These are phyloP conservation scores for Malassezia restricta DNA, from an alignment of 1,284 basidiomycete species.

Conservation along the genomic window DNA sequence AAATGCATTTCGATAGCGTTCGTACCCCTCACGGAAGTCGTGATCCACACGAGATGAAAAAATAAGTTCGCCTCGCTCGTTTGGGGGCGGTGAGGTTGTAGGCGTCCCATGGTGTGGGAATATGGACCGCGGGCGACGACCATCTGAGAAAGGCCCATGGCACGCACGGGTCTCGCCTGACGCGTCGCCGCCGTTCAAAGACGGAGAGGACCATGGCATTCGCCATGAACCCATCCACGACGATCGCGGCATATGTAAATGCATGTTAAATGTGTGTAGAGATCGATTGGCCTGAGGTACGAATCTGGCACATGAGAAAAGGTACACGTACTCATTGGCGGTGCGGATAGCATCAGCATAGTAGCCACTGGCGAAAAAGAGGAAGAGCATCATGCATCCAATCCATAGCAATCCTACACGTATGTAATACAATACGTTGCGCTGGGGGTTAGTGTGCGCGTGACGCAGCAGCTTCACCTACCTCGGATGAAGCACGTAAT, in stretches of 20 bases:
- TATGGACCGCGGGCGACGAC: not conserved
- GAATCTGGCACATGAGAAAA: constrained; percentile 51
- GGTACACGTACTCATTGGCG: constrained; percentile 64
- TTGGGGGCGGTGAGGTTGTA: constrained; percentile 57
- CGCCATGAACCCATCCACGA: not conserved
- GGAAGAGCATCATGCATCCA: constrained; percentile 61
- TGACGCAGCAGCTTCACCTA: constrained; percentile 9
- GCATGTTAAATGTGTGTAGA: constrained; percentile 85
- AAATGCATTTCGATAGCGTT: constrained; percentile 80
- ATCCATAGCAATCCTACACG: constrained; percentile 32
- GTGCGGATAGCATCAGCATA: constrained; percentile 92
- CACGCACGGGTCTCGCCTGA: too few relatives aligned
- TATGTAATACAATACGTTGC: constrained; percentile 25
- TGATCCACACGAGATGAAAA: constrained; percentile 78
- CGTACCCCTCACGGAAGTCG: constrained; percentile 77
- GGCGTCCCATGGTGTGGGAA: not conserved
- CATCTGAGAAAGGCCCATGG: not conserved
- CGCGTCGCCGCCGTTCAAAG: too few relatives aligned
- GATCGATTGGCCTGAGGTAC: constrained; percentile 90
- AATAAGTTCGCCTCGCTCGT: constrained; percentile 88
- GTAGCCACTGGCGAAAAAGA: constrained; percentile 94
- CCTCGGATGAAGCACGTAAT: not conserved
- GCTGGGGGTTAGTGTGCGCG: constrained; percentile 8
- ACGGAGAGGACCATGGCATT: too few relatives aligned
- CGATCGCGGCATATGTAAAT: constrained; percentile 66